Evolutionary conservation across 768 basidiomycete genomes (phyloP).

Genomic region (Mycena venus): DNA sequence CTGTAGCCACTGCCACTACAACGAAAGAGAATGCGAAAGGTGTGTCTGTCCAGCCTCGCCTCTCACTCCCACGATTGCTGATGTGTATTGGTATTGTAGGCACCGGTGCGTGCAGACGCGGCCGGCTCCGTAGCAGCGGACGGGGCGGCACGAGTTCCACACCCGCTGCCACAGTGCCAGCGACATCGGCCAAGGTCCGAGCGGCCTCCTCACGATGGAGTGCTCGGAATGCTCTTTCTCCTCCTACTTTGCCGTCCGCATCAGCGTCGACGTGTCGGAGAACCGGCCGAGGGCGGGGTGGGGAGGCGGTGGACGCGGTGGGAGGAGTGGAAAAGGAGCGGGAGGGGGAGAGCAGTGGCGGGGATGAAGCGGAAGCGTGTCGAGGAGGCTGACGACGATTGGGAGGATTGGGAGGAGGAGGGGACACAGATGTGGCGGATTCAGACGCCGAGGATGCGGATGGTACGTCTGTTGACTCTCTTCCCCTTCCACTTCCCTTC

Average conservation of each 20-base stretch:
- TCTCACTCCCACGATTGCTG: too few relatives aligned
- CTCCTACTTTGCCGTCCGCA: neutral
- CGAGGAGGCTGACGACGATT: slow-evolving; percentile 13
- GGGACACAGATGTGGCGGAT: slow-evolving; percentile 5
- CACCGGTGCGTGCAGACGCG: neutral
- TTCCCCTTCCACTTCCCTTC: too few relatives aligned
- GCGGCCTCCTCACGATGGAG: neutral
- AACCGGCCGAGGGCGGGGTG: neutral
- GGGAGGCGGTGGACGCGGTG: neutral
- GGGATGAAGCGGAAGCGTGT: slow-evolving; percentile 35
- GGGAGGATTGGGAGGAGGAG: slow-evolving; percentile 27
- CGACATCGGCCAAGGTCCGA: neutral
- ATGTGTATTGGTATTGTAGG: too few relatives aligned
- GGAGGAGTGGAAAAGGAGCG: neutral
- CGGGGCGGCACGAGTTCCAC: neutral
- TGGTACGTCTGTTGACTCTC: neutral
- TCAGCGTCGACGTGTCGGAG: too few relatives aligned
- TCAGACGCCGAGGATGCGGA: neutral
- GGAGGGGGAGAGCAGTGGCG: slow-evolving; percentile 16
- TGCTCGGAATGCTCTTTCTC: neutral
- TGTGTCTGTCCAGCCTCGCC: neutral
- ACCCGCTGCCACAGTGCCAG: too few relatives aligned
- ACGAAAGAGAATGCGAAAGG: slow-evolving; percentile 35
- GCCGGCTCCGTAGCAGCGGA: too few relatives aligned
- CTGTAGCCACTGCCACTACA: slow-evolving; percentile 38